Evolutionary conservation across 208 protist genomes (phyloP), one percentile per base, ranked within the genome.

Genomic region (Leishmania arabica): DNA sequence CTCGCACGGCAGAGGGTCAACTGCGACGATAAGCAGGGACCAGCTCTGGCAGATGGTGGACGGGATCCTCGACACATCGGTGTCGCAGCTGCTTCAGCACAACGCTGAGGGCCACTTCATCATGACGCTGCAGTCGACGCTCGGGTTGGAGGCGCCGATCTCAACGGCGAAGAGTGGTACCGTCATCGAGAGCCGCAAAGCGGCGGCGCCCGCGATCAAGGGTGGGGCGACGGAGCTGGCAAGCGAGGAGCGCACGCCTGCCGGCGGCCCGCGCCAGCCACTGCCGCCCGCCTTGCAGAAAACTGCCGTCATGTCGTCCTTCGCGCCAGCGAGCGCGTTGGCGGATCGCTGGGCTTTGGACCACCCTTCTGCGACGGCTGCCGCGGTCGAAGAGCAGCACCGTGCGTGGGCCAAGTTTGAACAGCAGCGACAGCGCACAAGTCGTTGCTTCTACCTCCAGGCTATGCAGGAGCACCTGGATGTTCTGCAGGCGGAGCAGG

Each of bases 41-140:
- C 79, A 86, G 49, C 77, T 83, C 42, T 90, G 84, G 86, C 86
- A 95, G 75, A 78, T 86, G 56, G 77, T 94, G 5, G 88, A 87
- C 27, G 82, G 79, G 31, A 37, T 90, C 68, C 71, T 93, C 17
- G 86, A 91, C 71, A 85, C 83, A 11, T 87, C 86, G 0, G 77
- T 84, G 4, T 68, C 84, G 1, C 76, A 80, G 2, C 58, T 90
- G 40, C 70, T 94, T 31, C 86, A 89, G 76, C 88, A 93, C 83
- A 86, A 82, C 75, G 56, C 66, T 17, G 86, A 95, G 45, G 83
- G 83, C 3, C 77, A 86, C 70, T 93, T 96, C 78, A 73, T 89
- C 42, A 40, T 81, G 7, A 88, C 88, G 40, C 74, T 86, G 51
- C 73, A 86, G 45, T 85, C 85, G 5, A 71, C 82, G 17, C 58